Evolutionary conservation across 2,329 filamentous ascomycete genomes (phyloP), one percentile per base, ranked within the genome.

Genomic region (Dichotomopilus funicola): DNA sequence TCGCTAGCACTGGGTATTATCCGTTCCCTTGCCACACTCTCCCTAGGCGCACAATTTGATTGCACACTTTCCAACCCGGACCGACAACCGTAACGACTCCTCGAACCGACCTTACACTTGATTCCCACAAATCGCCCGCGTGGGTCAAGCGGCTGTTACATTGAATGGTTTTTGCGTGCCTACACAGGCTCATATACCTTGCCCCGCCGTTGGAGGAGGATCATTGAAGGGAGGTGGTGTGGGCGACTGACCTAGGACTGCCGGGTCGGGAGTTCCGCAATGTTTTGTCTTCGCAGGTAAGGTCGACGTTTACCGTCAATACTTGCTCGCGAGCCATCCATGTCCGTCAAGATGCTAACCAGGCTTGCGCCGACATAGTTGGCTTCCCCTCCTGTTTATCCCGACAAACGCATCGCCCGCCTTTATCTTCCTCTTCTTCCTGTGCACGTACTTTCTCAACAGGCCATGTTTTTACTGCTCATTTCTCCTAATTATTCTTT

Each of bases 391-490:
- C 64, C 88, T 94, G 70, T 91, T 94, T 73, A 91, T 94, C 64
- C 89, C 89, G 51, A 89, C 89, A 57, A 91, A 91, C 70, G 87
- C 89, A 64, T 91, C 88, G 56, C 89, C 89, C 33, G 81, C 88
- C 66, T 91, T 92, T 75, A 89, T 94, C 70, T 83, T 92, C 74
- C 82, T 90, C 73, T 90, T 94, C 78, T 87, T 99, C 75, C 80
- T 90, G 62, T 90, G 91, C 71, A 96, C 91, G 62, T 97, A 96
- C 78, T 89, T 95, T 73, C 85, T 99, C 66, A 95, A 96, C 75
- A 86, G 92, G 54, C 94, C 94, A 53, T 99, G 94, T 76, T 87
- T 96, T 65, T 99, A 99, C 80, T 99, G 94, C 81, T 96, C 91
- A 59, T 85, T 96, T 59, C 87, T 99, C 53, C 89, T 99, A 49